Evolutionary conservation across 306 rosid species (phyloP).

Genomic region (Purshia tridentata): DNA sequence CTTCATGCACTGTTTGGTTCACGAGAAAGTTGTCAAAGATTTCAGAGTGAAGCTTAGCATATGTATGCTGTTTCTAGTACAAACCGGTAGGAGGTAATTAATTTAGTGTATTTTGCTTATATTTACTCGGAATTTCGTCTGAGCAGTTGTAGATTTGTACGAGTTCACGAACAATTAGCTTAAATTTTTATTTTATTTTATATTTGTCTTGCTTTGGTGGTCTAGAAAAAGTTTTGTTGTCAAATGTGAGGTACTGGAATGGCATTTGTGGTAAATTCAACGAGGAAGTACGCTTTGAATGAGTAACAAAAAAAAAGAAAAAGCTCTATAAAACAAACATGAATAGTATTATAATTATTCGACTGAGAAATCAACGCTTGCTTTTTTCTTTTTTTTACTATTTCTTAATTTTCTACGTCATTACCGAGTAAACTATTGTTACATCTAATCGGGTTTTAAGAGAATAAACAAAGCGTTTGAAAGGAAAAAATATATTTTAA

Average conservation of each 20-base stretch:
- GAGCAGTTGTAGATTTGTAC: neutral
- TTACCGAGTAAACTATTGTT: neutral
- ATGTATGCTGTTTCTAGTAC: neutral
- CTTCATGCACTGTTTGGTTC: slow-evolving; percentile 28
- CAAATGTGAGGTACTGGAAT: neutral
- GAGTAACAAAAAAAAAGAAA: neutral
- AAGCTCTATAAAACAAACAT: neutral
- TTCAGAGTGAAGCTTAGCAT: neutral
- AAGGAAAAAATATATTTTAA: neutral
- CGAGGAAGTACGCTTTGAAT: slow-evolving; percentile 4
- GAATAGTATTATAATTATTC: neutral
- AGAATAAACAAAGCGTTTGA: neutral
- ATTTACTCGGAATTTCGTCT: too few species aligned
- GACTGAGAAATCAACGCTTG: slow-evolving; percentile 9
- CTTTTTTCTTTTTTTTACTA: too few species aligned
- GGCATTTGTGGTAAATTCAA: slow-evolving; percentile 6
- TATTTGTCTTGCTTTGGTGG: neutral
- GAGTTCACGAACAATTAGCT: neutral
- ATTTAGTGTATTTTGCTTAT: neutral
- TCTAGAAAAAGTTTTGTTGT: neutral
- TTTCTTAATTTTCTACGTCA: neutral
- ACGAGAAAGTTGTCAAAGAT: slow-evolving; percentile 5
- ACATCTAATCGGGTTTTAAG: neutral
- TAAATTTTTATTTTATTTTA: neutral
- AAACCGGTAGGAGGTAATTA: neutral